Evolutionary conservation across 2,329 filamentous ascomycete species (phyloP), one percentile per base, ranked within the genome.

Genomic region (Monosporascus sp.): DNA sequence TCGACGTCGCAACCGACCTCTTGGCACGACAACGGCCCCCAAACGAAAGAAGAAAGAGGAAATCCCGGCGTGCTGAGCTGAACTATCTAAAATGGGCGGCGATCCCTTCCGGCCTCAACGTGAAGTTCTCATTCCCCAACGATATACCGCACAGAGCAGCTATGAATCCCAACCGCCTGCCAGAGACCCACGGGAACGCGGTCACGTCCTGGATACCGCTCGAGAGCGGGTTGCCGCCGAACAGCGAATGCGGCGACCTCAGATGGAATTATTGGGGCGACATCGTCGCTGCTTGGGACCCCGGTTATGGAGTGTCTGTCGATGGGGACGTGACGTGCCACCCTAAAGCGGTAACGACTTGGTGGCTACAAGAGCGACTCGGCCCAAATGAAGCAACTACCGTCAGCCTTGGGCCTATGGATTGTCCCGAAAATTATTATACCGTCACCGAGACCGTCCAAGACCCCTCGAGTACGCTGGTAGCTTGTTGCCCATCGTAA

Each of bases 171-270:
- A 35, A 35, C 46, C 54, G 54, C 20, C 54, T 58, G 49, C 59
- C 59, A 31, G 59, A 61, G 52, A 61, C 59, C 37, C 58, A 58
- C 51, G 48, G 7, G 11, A 54, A 53, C 35, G 41, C 52, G 31
- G 59, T 59, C 35, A 61, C 59, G 41, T 61, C 59, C 27, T 61
- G 55, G 59, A 58, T 61, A 22, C 57, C 59, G 7, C 55, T 61
- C 17, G 19, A 53, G 41, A 55, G 54, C 20, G 54, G 55, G n/a
- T 38, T 54, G 48, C 54, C 59, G 8, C 52, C 45, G 19, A 54
- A 59, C 40, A 31, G 54, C 45, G 55, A 53, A n/a, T 61, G 59
- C 47, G 52, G 51, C 14, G 50, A 50, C n/a, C 49, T 41, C 5
- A 19, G 55, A 14, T 61, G 59, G 59, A 53, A 53, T 50, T 61